phyloP scores from a whole-genome alignment of 108 stramenopile genomes.

The Skeletonema tropicum region DNA sequence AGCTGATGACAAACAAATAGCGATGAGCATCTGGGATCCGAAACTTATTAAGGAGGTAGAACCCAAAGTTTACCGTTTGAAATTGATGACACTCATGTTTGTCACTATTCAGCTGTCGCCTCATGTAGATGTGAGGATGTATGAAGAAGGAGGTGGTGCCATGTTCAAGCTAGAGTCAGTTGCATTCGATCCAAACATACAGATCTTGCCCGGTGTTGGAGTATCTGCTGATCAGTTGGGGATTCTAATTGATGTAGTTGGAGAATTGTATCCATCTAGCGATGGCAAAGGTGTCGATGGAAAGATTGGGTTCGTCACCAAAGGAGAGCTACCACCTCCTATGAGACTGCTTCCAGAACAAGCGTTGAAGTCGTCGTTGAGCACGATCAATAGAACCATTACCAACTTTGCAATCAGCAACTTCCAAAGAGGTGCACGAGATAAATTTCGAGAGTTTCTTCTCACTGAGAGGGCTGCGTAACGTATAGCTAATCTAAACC shows the following conservation, averaged over 20 bases:
- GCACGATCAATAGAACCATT: conserved; percentile 71
- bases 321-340: conserved; percentile 64
- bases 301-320: conserved; percentile 68
- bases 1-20: conserved; percentile 64
- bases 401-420: conserved; percentile 64
- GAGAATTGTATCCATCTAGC: conserved; percentile 62
- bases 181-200: conserved; percentile 78
- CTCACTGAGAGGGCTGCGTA: background rate
- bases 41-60: conserved; percentile 57
- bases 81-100: conserved; percentile 82
- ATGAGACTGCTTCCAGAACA: conserved; percentile 69
- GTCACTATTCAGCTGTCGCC: conserved; percentile 77
- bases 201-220: conserved; percentile 68
- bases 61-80: conserved; percentile 62
- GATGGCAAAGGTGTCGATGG: conserved; percentile 78
- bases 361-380: conserved; percentile 56
- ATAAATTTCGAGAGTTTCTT: conserved; percentile 56
- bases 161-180: conserved; percentile 71
- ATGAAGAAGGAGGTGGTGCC: conserved; percentile 51
- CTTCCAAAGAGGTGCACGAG: conserved; percentile 68
- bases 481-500: background rate
- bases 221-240: conserved; percentile 59
- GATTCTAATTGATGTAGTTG: conserved; percentile 76
- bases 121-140: conserved; percentile 77
- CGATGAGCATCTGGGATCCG: conserved; percentile 77